Conservation (phyloP, 345 rosid species). For the Lepidium aucheri region DNA sequence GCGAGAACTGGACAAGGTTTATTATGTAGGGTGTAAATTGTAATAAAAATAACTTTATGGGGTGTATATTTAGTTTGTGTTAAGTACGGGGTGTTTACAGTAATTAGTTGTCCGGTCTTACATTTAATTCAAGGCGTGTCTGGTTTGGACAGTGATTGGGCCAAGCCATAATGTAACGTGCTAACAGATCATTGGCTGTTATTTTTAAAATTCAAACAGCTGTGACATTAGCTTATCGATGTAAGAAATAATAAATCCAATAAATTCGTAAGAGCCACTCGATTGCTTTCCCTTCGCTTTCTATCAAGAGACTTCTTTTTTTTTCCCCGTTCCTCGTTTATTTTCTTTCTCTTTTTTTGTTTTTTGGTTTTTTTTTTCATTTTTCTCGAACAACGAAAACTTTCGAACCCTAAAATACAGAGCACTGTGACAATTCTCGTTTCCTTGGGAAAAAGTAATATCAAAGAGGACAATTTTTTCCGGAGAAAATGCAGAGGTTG, state of each 20-base stretch:
- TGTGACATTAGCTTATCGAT: constrained; percentile 13
- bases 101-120: not conserved
- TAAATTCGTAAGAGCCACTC: constrained; percentile 28
- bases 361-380: not conserved
- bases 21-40: not conserved
- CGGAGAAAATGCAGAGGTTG: constrained; percentile 31
- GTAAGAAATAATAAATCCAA: not conserved
- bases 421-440: constrained; percentile 5
- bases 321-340: not conserved
- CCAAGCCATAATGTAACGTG: constrained; percentile 6
- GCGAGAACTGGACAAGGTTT: not conserved
- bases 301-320: constrained; percentile 16
- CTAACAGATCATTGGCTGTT: not conserved
- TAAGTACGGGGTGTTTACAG: not conserved
- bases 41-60: not conserved
- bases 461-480: not conserved
- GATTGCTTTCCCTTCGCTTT: constrained; percentile 25
- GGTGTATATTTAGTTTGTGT: not conserved
- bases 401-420: constrained; percentile 28
- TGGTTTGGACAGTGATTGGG: constrained; percentile 15
- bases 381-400: constrained; percentile 9
- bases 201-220: not conserved
- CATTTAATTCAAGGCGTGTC: constrained; percentile 10
- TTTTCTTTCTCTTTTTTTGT: not conserved
- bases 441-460: not conserved